Base-by-base conservation (phyloP, 2,329 filamentous ascomycete genomes). In the Alternaria novae-zelandiae region DNA sequence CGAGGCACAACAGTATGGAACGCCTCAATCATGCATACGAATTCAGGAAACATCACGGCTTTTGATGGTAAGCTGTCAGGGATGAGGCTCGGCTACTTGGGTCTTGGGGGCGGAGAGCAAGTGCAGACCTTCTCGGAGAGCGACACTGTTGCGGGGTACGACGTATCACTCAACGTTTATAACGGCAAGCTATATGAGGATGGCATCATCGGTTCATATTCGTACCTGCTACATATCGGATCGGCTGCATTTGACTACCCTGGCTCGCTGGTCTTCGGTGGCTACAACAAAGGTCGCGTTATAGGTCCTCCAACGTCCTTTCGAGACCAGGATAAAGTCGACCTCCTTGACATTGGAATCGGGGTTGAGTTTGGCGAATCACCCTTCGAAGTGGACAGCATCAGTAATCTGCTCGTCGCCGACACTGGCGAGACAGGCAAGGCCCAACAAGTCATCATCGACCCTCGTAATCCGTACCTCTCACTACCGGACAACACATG, bases 281-380 rank as follows among this genome's bases (percentile, higher is more conserved):
- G 78, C 2, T 81, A 80, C 60, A 78, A 80, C 53, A 70, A 74
- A 57, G 74, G 68, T 30, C 64, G 79, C 1, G 69, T 74, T 0
- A 59, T 80, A 8, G 79, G 73, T 0, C 62, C 70, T 1, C 67
- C 73, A 4, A 76, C 66, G 6, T 63, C 66, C 3, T 76, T 74
- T 50, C 54, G 46, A n/a, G 44, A 59, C 25, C 41, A 47, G 2
- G 58, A 76, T 15, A 11, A 9, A 21, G 43, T 45, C 9, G 57
- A 66, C 6, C 63, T 85, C 8, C 69, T 75, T 11, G 82, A 84
- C 54, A 81, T 85, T 41, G 68, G 71, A 13, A 78, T 86, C 21
- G 79, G 78, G 2, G 81, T 84, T 20, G 70, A 80, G 5, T 70
- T 70, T 13, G 83, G 83, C 3, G 73, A 64, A 12, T 83, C 81